Evolutionary conservation across 148 eudicot genomes (phyloP).

Genomic region (Vaccinium corymbosum): DNA sequence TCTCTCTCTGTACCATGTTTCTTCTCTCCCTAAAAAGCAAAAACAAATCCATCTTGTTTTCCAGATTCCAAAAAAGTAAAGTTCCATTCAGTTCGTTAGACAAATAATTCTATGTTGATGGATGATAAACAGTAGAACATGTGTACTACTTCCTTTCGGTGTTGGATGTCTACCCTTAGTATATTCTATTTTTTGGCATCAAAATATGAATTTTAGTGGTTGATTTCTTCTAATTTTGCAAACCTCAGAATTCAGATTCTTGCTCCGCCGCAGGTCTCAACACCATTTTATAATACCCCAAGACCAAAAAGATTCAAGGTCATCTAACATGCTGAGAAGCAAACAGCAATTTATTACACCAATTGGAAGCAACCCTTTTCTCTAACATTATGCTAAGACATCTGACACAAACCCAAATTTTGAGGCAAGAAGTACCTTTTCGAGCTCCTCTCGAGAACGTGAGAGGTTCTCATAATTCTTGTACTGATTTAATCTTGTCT

Average conservation of each 20-base stretch:
- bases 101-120: background rate
- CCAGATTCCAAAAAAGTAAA: background rate
- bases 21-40: background rate
- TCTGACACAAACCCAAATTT: background rate
- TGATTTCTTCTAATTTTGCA: background rate
- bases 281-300: constrained; percentile 1
- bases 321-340: background rate
- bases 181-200: background rate
- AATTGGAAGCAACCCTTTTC: background rate
- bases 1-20: background rate
- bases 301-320: background rate
- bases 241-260: background rate
- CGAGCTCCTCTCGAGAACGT: constrained; percentile 31
- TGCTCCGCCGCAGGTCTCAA: background rate
- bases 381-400: background rate
- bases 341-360: background rate
- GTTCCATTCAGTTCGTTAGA: background rate
- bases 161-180: background rate
- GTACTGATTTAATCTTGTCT: constrained; percentile 63
- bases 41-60: background rate
- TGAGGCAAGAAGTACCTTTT: constrained; percentile 38
- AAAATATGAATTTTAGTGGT: background rate
- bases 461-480: constrained; percentile 59
- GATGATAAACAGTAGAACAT: background rate
- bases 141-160: background rate